Percentiles rank a stretch among this genome's conserved stretches.
These are phyloP conservation scores for Phlyctochytrium arcticum DNA, from an alignment of 192 early-diverging fungal genomes.

Conservation along the genomic window DNA sequence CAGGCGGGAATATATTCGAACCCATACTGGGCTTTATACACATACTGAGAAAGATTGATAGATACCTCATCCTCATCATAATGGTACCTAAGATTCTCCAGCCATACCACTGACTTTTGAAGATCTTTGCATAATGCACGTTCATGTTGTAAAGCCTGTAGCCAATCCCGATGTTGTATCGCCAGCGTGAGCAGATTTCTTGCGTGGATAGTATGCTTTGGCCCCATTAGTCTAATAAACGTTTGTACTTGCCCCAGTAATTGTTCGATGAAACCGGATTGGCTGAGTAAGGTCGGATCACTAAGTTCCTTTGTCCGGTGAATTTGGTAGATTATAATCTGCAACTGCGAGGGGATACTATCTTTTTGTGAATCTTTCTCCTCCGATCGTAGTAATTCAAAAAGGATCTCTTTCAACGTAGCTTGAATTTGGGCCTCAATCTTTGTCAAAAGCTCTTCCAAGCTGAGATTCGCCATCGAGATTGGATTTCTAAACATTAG, in stretches of 20 bases:
- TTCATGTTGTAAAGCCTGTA: not conserved
- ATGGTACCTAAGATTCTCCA: conserved; percentile 5
- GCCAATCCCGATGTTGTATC: not conserved
- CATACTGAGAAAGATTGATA: conserved; percentile 2
- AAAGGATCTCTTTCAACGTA: conserved; percentile 1
- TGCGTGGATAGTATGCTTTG: not conserved
- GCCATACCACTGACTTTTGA: conserved; percentile 1
- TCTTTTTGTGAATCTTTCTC: not conserved
- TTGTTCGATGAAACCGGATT: not conserved
- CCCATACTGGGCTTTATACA: not conserved
- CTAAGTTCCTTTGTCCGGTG: not conserved
- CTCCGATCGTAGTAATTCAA: not conserved
- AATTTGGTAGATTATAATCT: not conserved
- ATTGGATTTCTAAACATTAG: conserved; percentile 11
- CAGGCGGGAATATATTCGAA: conserved; percentile 9
- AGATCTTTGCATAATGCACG: not conserved
- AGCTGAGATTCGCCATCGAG: not conserved
- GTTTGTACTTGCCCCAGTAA: not conserved
- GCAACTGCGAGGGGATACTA: not conserved
- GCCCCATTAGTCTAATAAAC: not conserved
- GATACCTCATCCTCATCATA: conserved; percentile 11
- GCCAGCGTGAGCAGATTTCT: not conserved
- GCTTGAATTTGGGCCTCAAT: conserved; percentile 1
- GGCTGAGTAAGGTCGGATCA: not conserved
- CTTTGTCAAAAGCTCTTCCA: conserved; percentile 13